These are phyloP conservation scores for Rhizoclosmatium globosum DNA, from an alignment of 192 early-diverging fungal species.

Conservation along the genomic window DNA sequence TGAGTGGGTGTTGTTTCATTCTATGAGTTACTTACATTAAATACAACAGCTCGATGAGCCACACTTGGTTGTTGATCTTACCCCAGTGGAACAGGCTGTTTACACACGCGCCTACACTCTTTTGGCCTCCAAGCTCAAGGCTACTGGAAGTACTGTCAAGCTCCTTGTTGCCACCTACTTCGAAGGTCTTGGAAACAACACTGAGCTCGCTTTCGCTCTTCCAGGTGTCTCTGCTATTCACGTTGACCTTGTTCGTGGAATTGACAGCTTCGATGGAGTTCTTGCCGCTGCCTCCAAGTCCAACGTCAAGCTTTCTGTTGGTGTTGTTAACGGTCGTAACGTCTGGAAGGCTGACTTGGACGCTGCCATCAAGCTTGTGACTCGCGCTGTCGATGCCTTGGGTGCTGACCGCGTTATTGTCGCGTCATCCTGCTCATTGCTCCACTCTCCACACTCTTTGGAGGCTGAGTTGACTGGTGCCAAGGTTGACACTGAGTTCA, in stretches of 20 bases:
- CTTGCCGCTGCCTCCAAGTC: slow-evolving; percentile 48
- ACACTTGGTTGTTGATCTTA: slow-evolving; percentile 71
- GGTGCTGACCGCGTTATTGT: slow-evolving; percentile 82
- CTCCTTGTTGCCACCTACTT: slow-evolving; percentile 94
- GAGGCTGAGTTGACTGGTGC: slow-evolving; percentile 60
- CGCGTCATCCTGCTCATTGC: slow-evolving; percentile 89
- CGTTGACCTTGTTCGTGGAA: slow-evolving; percentile 88
- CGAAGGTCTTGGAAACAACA: slow-evolving; percentile 76
- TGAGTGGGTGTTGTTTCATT: background rate
- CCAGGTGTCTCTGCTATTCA: slow-evolving; percentile 85
- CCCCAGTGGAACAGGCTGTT: slow-evolving; percentile 54
- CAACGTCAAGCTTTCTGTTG: slow-evolving; percentile 84
- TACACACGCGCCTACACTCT: slow-evolving; percentile 72
- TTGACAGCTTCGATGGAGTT: slow-evolving; percentile 79
- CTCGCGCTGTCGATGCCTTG: slow-evolving; percentile 71
- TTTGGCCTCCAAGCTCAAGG: slow-evolving; percentile 58
- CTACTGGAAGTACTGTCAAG: slow-evolving; percentile 55
- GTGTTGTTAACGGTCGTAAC: slow-evolving; percentile 96
- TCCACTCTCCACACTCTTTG: slow-evolving; percentile 92
- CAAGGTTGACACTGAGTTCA: slow-evolving; percentile 77
- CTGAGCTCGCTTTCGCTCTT: slow-evolving; percentile 69
- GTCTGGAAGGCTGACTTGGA: slow-evolving; percentile 95
- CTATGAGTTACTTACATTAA: slow-evolving; percentile 1
- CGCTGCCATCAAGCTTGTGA: slow-evolving; percentile 71
- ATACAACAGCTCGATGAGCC: slow-evolving; percentile 76